Evolutionary conservation across 208 protist genomes (phyloP).

Genomic region (Phytomonas francai): DNA sequence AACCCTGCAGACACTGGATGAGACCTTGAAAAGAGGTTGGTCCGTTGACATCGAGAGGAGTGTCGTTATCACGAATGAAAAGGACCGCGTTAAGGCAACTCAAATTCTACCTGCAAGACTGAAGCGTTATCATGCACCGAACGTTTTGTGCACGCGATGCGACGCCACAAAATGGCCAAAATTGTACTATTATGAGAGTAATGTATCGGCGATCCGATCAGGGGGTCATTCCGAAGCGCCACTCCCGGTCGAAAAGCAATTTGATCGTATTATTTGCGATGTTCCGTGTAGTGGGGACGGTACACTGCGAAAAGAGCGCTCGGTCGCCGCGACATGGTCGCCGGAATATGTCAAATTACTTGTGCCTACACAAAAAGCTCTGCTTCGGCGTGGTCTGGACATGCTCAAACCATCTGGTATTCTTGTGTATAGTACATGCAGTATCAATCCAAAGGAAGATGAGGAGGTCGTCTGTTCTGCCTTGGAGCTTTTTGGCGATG

Average conservation of each 20-base stretch:
- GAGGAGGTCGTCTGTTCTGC: conserved; percentile 91
- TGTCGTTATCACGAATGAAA: conserved; percentile 84
- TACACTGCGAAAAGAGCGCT: conserved; percentile 90
- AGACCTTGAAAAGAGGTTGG: conserved; percentile 55
- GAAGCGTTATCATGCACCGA: conserved; percentile 85
- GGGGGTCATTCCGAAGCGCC: not conserved
- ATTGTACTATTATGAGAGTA: conserved; percentile 33
- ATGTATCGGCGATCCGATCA: not conserved
- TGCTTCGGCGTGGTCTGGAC: conserved; percentile 85
- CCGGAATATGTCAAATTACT: conserved; percentile 76
- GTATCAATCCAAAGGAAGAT: conserved; percentile 94
- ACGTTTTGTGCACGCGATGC: conserved; percentile 74
- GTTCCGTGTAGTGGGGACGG: conserved; percentile 95
- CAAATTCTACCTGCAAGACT: conserved; percentile 86
- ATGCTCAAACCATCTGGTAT: conserved; percentile 69
- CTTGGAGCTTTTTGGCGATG: conserved; percentile 66
- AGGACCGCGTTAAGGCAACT: conserved; percentile 89
- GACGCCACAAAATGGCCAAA: conserved; percentile 86
- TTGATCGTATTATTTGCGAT: conserved; percentile 92
- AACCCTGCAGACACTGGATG: conserved; percentile 82
- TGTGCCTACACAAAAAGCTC: conserved; percentile 79
- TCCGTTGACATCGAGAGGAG: conserved; percentile 27
- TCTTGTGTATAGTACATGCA: conserved; percentile 96
- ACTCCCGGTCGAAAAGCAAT: conserved; percentile 27
- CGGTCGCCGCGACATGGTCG: conserved; percentile 79